phyloP scores from a whole-genome alignment of 495 filamentous ascomycete genomes.

The Cairneyella variabilis region DNA sequence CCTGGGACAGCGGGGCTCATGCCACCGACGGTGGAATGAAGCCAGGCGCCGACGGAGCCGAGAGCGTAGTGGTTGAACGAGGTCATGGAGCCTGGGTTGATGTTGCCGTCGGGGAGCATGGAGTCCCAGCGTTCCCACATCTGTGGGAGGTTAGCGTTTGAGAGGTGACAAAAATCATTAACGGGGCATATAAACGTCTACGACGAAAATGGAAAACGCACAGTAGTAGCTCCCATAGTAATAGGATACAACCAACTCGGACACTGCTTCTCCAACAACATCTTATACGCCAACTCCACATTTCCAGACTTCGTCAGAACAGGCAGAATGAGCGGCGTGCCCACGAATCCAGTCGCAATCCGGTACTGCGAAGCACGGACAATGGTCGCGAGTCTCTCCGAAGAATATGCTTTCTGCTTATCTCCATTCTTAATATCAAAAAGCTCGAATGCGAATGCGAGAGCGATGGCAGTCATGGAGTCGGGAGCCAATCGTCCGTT shows the following conservation, averaged over 20 bases:
- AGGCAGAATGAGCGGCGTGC: conserved; percentile 45
- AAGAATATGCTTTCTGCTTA: conserved; percentile 23
- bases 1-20: conserved; percentile 6
- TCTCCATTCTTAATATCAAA: conserved; percentile 31
- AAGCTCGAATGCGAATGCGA: conserved; percentile 43
- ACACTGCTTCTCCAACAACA: conserved; percentile 28
- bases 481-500: conserved; percentile 37
- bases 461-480: conserved; percentile 44
- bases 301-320: conserved; percentile 36
- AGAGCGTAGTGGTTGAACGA: conserved; percentile 52
- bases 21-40: conserved; percentile 15
- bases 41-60: conserved; percentile 25
- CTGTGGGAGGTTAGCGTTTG: neutral
- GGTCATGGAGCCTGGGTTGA: conserved; percentile 52
- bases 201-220: neutral
- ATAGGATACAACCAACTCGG: conserved; percentile 51
- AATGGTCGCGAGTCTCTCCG: conserved; percentile 31
- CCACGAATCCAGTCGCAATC: conserved; percentile 51
- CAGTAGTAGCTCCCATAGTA: conserved; percentile 41
- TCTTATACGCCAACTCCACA: conserved; percentile 28
- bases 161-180: too few relatives aligned
- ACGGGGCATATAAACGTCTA: too few relatives aligned
- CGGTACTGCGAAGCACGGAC: conserved; percentile 39
- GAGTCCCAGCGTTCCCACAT: conserved; percentile 58
- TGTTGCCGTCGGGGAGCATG: conserved; percentile 43